A percentile compares a stretch with the other conserved stretches of the same genome.
phyloP scores from a whole-genome alignment of 176 grass and related monocot genomes.

The Coix lacrymajobi region DNA sequence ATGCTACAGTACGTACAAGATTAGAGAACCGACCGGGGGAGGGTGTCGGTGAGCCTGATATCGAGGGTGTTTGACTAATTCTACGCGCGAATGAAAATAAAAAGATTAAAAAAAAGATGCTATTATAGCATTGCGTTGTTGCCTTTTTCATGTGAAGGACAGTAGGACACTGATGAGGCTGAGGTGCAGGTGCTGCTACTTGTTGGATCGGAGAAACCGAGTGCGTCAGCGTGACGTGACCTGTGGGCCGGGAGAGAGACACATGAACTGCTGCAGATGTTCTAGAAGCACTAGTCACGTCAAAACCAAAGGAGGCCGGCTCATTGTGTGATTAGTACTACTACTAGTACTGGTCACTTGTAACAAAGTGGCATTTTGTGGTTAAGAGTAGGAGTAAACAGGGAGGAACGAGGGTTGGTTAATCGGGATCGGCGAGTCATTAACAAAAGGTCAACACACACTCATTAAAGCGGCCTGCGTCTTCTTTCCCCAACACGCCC shows the following conservation, averaged over 20 bases:
- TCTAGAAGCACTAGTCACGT: background rate
- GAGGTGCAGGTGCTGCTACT: background rate
- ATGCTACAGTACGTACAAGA: background rate
- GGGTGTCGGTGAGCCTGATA: constrained; percentile 22
- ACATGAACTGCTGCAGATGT: background rate
- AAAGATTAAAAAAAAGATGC: background rate
- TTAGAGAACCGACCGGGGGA: too few species aligned
- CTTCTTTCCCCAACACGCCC: constrained; percentile 33
- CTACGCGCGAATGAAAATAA: background rate
- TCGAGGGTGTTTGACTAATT: constrained; percentile 7
- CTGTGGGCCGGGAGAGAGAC: background rate
- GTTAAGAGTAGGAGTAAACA: background rate
- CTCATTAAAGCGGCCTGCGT: constrained; percentile 33
- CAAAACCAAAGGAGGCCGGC: background rate
- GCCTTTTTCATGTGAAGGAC: constrained; percentile 9
- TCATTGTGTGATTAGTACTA: background rate
- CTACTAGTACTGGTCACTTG: background rate
- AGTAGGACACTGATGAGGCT: background rate
- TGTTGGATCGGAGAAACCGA: background rate
- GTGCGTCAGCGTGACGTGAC: background rate
- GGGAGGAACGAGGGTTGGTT: background rate
- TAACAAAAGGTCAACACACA: constrained; percentile 35
- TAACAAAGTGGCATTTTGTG: background rate
- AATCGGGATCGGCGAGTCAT: constrained; percentile 18
- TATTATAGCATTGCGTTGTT: background rate